phyloP scores from a whole-genome alignment of 2,329 filamentous ascomycete species.

The Catunica adiposa region DNA sequence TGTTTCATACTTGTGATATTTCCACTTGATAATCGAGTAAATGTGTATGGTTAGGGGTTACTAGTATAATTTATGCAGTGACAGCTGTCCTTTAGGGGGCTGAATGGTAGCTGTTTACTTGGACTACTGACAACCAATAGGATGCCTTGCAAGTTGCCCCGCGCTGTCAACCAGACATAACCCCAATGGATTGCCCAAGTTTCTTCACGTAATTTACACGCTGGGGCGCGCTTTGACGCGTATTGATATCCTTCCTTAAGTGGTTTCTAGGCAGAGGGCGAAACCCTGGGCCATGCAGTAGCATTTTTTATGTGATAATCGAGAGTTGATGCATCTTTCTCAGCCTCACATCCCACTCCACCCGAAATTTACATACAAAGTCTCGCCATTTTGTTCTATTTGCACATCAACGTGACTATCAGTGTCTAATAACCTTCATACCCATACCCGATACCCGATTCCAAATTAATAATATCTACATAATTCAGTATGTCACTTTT shows the following conservation, averaged over 20 bases:
- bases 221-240: conserved; percentile 8
- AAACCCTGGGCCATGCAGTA: not conserved
- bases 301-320: conserved; percentile 3
- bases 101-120: conserved; percentile 2
- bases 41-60: not conserved
- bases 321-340: not conserved
- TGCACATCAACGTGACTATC: not conserved
- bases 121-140: not conserved
- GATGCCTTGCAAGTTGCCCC: not conserved
- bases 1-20: not conserved
- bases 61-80: not conserved
- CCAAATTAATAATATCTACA: not conserved
- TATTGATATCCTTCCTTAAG: conserved; percentile 8
- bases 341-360: conserved; percentile 4
- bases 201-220: conserved; percentile 10
- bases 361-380: not conserved
- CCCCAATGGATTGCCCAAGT: not conserved
- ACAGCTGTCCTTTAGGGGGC: conserved; percentile 4
- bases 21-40: not conserved
- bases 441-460: not conserved
- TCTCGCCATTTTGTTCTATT: not conserved
- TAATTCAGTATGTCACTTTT: conserved; percentile 9
- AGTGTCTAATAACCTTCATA: not conserved
- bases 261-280: conserved; percentile 4
- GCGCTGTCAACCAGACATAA: not conserved